These are phyloP conservation scores for Barnettozyma siamensis DNA, from an alignment of 805 yeast genomes.

Conservation along the genomic window DNA sequence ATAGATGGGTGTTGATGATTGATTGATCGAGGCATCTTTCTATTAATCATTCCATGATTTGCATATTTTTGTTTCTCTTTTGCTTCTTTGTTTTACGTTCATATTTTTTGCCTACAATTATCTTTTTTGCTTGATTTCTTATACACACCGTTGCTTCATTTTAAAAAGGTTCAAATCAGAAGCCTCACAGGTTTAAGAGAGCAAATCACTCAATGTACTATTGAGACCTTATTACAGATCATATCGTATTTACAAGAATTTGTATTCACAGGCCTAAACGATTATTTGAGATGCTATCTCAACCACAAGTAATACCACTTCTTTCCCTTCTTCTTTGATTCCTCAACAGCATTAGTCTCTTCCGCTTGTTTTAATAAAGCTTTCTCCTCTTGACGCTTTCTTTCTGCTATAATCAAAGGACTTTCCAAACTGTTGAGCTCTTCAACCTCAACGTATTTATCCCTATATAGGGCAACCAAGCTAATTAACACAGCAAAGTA, in stretches of 20 bases:
- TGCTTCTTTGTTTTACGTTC: no score
- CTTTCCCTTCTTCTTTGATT: constrained; percentile 1
- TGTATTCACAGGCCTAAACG: not conserved
- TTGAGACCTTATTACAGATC: no score
- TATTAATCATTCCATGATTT: no score
- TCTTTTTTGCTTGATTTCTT: no score
- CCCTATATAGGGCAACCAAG: constrained; percentile 49
- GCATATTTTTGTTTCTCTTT: no score
- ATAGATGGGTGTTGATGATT: no score
- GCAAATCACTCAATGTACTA: no score
- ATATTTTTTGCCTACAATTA: no score
- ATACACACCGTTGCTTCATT: no score
- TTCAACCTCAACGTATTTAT: constrained; percentile 43
- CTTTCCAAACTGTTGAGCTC: constrained; percentile 30
- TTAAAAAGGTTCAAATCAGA: no score
- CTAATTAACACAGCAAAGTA: constrained; percentile 43
- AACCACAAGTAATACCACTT: constrained; percentile 26
- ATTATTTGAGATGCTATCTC: constrained; percentile 9
- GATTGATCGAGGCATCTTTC: no score
- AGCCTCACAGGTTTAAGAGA: no score
- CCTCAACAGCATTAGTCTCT: not conserved
- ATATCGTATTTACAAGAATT: not conserved
- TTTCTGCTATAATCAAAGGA: constrained; percentile 34
- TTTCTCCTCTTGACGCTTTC: constrained; percentile 20
- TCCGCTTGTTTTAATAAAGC: constrained; percentile 11